Base-by-base conservation (phyloP, 306 rosid genomes). In the Cicer chorassanicum region DNA sequence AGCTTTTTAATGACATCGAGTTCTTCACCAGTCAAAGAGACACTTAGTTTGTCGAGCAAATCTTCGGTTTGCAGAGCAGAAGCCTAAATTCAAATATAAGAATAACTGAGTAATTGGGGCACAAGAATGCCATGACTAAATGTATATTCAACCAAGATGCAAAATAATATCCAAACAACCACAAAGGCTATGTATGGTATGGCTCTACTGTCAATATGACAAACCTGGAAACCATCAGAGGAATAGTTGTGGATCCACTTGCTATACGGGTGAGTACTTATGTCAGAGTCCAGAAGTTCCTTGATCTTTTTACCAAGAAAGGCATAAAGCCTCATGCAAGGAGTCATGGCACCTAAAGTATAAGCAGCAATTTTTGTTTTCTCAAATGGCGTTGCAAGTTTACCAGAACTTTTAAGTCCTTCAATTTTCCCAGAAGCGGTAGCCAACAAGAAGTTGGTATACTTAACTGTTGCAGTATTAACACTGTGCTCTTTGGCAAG, bases 371-470 rank as follows among this genome's bases (percentile, higher is more conserved):
- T 86, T 87, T 92, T 92, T 55, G 98, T 95, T 87, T 89, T 89
- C 90, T 95, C 99, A 81, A 95, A 95, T 15, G 99, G 99, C 65
- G 99, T 95, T 67, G 98, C 99, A 60, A 92, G 92, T 87, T 90
- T 95, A 82, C 89, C 98, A 62, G 89, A 93, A 78, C 91, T 92
- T 82, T 92, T 89, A 10, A 86, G 86, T 67, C 96, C 98, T 87
- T 88, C 98, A 65, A 90, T 91, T 82, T 90, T 92, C 78, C 99
- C 99, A 61, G 97, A 92, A 51, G 98, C 98, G 24, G 99, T 92
- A 85, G 92, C 98, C 88, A 89, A 86, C 82, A 95, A 81, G 85
- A 95, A 95, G 41, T 92, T 91, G 7, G 88, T 95, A 82, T 95
- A 95, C 82, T 90, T 92, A 18, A 80, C 82, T 0, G 98, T 93